phyloP scores from a whole-genome alignment of 1,284 basidiomycete genomes.

The Lentinula novae-zelandiae region DNA sequence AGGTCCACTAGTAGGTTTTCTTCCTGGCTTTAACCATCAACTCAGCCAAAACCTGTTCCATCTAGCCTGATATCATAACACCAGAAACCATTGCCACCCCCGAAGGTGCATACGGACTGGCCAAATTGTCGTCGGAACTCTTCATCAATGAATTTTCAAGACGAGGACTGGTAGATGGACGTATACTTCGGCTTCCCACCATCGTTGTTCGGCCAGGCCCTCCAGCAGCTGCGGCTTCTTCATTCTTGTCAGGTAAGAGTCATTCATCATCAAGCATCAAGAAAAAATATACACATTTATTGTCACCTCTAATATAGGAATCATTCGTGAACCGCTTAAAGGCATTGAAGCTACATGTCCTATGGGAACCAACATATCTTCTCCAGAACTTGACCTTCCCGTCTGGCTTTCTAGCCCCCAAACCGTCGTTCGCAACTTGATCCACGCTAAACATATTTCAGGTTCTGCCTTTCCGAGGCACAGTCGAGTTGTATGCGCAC shows the following conservation, averaged over 20 bases:
- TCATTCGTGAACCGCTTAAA: slow-evolving; percentile 61
- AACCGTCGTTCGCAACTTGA: slow-evolving; percentile 52
- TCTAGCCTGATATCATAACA: slow-evolving; percentile 42
- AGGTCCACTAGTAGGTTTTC: slow-evolving; percentile 45
- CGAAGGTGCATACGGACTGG: slow-evolving; percentile 56
- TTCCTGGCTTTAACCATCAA: neutral
- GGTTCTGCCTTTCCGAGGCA: slow-evolving; percentile 41
- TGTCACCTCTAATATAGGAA: slow-evolving; percentile 29
- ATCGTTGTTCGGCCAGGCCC: slow-evolving; percentile 57
- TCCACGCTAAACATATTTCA: slow-evolving; percentile 49
- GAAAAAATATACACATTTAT: neutral
- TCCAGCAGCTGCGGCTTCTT: slow-evolving; percentile 54
- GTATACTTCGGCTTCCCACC: slow-evolving; percentile 59
- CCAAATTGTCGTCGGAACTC: slow-evolving; percentile 57
- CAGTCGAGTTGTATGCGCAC: slow-evolving; percentile 49
- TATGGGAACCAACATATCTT: slow-evolving; percentile 41
- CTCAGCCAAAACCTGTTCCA: neutral
- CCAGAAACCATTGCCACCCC: slow-evolving; percentile 53
- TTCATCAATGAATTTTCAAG: slow-evolving; percentile 63
- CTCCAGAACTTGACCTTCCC: slow-evolving; percentile 42
- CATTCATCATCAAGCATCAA: too few species aligned
- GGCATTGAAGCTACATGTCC: slow-evolving; percentile 51
- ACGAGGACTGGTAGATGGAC: slow-evolving; percentile 59
- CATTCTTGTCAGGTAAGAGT: slow-evolving; percentile 48
- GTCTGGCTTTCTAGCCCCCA: slow-evolving; percentile 54